Base-by-base conservation (phyloP, 1,284 basidiomycete genomes). In the Vanrija pseudolonga region DNA sequence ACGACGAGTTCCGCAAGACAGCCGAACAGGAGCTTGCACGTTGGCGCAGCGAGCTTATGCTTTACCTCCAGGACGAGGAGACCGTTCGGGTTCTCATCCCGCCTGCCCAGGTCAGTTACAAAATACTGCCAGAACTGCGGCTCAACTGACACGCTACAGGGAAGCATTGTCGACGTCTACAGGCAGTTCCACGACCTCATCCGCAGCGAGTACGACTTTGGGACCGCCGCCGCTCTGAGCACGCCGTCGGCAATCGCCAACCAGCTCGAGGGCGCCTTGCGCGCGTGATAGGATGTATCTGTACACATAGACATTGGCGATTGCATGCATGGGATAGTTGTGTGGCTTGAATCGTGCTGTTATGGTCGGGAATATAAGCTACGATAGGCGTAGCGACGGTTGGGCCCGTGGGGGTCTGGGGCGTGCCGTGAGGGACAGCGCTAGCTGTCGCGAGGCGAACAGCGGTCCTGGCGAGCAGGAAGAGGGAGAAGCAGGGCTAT, bases 11-110 rank as follows among this genome's bases (percentile, higher is more conserved):
- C 73, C 77, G 80, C 48, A 67, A 68, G 11, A 71, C 78, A 0
- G 82, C 59, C 11, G 53, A 47, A 41, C 76, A 79, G 3, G 83
- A 86, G 62, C 76, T 90, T n/a, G 80, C 80, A 23, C 73, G 74
- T 2, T 81, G 78, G 59, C 80, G 83, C 15, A 79, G 72, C 6
- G 79, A 83, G 45, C 73, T 92, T 61, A 79, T 81, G 66, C 65
- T 89, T 52, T 95, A 92, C 68, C 80, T 96, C 14, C 85, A 87
- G 60, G 88, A 91, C 61, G 81, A 83, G 61, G 81, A 86, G 55
- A 90, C 90, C 7, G 87, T 88, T 32, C 78, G 78, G 2, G 85
- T 94, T 4, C 76, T 95, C 47, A 73, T 93, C 18, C 83, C 84
- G 23, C 90, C 92, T 61, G 80, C 89, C 19, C 80, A 84, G 67